Evolutionary conservation across 2,329 filamentous ascomycete genomes (phyloP).

Genomic region (Kalaharituber pfeilii): DNA sequence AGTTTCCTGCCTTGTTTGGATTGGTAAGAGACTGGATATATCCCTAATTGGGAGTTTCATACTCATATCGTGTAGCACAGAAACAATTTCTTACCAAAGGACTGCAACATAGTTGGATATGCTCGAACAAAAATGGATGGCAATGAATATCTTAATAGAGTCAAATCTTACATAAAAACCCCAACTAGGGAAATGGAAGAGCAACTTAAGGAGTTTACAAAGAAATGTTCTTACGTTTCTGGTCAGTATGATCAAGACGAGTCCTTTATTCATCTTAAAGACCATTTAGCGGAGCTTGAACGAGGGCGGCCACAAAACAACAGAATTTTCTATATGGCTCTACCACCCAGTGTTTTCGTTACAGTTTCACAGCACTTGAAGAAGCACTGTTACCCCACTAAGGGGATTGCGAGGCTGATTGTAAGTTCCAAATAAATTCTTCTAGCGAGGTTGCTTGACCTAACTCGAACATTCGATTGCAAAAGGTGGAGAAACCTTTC

Average conservation of each 20-base stretch:
- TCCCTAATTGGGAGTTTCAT: constrained; percentile 6
- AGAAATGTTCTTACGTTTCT: constrained; percentile 81
- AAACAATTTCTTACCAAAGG: constrained; percentile 96
- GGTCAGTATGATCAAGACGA: constrained; percentile 97
- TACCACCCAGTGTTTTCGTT: constrained; percentile 94
- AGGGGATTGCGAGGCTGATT: constrained; percentile 83
- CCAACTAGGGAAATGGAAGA: constrained; percentile 95
- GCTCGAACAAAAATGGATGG: constrained; percentile 99
- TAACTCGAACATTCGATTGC: neutral
- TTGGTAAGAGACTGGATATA: constrained; percentile 48
- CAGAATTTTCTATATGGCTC: constrained; percentile 97
- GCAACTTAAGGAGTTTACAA: constrained; percentile 78
- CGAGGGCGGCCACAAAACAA: constrained; percentile 65
- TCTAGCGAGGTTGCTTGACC: neutral
- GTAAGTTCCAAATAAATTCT: constrained; percentile 46
- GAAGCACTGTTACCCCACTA: constrained; percentile 86
- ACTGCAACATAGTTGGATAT: constrained; percentile 96
- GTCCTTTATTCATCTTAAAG: constrained; percentile 69
- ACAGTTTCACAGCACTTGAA: constrained; percentile 95
- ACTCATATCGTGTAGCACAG: constrained; percentile 49
- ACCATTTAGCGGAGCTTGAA: constrained; percentile 75
- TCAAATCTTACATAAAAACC: constrained; percentile 97
- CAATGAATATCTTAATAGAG: constrained; percentile 79
- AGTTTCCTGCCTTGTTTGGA: constrained; percentile 96
- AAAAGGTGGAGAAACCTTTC: constrained; percentile 93